phyloP scores from a whole-genome alignment of 306 rosid genomes.

The Inga leiocalycina region DNA sequence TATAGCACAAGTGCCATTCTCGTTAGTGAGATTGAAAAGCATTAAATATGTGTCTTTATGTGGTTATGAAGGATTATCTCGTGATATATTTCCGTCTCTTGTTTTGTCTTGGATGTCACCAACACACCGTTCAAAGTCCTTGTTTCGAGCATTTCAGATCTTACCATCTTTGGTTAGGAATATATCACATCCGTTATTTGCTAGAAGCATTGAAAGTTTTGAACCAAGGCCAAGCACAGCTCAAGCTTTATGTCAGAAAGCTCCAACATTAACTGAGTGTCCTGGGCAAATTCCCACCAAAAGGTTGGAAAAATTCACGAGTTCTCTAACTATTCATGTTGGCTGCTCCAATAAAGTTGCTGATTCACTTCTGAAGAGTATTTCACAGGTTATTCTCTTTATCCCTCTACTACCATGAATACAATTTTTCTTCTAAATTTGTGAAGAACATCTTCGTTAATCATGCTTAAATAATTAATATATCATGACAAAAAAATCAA shows the following conservation, averaged over 20 bases:
- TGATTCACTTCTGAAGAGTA: background rate
- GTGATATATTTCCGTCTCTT: background rate
- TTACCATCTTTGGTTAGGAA: background rate
- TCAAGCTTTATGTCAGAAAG: background rate
- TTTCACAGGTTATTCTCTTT: background rate
- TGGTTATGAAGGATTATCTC: background rate
- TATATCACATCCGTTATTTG: background rate
- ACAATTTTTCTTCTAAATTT: background rate
- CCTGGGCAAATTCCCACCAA: background rate
- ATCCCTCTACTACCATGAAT: background rate
- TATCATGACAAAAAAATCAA: background rate
- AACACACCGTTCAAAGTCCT: background rate
- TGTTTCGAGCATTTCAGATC: background rate
- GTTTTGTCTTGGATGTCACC: slow-evolving; percentile 10
- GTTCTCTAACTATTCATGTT: background rate
- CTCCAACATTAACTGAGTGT: background rate
- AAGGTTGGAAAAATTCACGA: background rate
- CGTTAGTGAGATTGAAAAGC: background rate
- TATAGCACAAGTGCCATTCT: background rate
- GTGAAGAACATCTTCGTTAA: background rate
- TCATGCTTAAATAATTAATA: background rate
- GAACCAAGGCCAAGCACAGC: background rate
- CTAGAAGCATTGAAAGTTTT: background rate
- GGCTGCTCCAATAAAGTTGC: background rate
- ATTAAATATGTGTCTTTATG: background rate